phyloP scores from a whole-genome alignment of 1,284 basidiomycete genomes.

The Heterobasidion irregulare region DNA sequence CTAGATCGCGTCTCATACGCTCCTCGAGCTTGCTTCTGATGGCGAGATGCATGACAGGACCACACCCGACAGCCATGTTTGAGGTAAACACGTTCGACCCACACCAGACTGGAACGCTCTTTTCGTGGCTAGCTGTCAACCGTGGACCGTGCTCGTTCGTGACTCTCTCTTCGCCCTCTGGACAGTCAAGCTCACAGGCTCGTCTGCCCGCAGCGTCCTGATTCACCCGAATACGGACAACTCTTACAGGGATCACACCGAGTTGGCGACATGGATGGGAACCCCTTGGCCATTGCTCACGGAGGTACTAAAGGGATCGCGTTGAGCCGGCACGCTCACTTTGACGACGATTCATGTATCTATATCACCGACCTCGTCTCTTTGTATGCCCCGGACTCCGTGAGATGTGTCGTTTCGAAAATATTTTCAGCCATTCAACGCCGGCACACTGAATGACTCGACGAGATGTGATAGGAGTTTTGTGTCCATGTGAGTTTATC shows the following conservation, averaged over 20 bases:
- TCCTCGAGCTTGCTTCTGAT: background rate
- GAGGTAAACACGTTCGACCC: slow-evolving; percentile 63
- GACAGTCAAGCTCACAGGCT: background rate
- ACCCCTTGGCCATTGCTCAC: slow-evolving; percentile 44
- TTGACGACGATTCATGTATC: too few relatives aligned
- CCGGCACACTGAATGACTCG: too few relatives aligned
- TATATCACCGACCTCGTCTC: too few relatives aligned
- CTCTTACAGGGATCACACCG: slow-evolving; percentile 51
- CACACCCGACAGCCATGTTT: slow-evolving; percentile 62
- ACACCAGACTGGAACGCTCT: slow-evolving; percentile 55
- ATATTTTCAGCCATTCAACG: background rate
- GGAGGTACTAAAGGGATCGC: slow-evolving; percentile 23
- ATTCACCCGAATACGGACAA: slow-evolving; percentile 69
- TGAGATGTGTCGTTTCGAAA: too few relatives aligned
- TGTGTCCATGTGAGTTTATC: too few relatives aligned
- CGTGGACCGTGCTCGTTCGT: slow-evolving; percentile 62
- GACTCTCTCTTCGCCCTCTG: background rate
- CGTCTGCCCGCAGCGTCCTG: slow-evolving; percentile 38
- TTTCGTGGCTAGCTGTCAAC: slow-evolving; percentile 56
- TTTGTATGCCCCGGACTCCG: too few relatives aligned
- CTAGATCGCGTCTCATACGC: background rate
- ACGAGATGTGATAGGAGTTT: too few relatives aligned
- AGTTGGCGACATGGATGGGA: slow-evolving; percentile 65
- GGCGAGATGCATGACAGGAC: slow-evolving; percentile 25
- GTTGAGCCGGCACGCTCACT: background rate